Base-by-base conservation (phyloP, 352 stramenopile species). In the Pythium dissimile region DNA sequence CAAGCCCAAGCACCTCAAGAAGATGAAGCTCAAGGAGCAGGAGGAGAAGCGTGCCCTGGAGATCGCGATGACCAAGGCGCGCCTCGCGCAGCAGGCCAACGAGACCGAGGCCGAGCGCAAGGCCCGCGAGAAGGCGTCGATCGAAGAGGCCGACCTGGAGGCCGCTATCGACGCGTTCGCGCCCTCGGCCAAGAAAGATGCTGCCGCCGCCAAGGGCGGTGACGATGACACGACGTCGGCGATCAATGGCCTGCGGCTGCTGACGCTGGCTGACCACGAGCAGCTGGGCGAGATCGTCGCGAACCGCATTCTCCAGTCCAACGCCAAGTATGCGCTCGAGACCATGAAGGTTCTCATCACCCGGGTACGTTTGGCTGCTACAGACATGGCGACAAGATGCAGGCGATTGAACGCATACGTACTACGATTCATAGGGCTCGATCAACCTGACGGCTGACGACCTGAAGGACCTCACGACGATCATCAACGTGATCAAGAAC, bases 401-500 rank as follows among this genome's bases (percentile, higher is more conserved):
- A n/a, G n/a, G n/a, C n/a, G n/a, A n/a, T n/a, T n/a, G n/a, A n/a
- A n/a, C n/a, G n/a, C n/a, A n/a, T n/a, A n/a, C 5, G 5, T 18
- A 41, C 34, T 45, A 18, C 18, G 16, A n/a, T n/a, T n/a, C n/a
- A 46, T 31, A 88, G 68, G 82, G 72, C 21, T 89, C 79, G 27
- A 67, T 83, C 46, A 91, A 89, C 63, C 59, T 93, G 35, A 91
- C 77, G 32, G 83, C 76, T 4, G 80, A 93, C 65, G 83, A 91
- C 66, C 89, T 91, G 77, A 93, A 93, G 70, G 83, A 93, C 62
- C 70, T 93, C 43, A 91, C 79, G 62, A 93, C 83, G 46, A 86
- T 91, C 38, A 77, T 91, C 57, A 93, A 93, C 67, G 79, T 92
- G 45, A 85, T 93, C 59, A 90, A 93, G 74, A 93, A 93, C 66